Evolutionary conservation across 2,329 filamentous ascomycete species (phyloP), one percentile per base, ranked within the genome.

Genomic region (Fonsecaea monophora): DNA sequence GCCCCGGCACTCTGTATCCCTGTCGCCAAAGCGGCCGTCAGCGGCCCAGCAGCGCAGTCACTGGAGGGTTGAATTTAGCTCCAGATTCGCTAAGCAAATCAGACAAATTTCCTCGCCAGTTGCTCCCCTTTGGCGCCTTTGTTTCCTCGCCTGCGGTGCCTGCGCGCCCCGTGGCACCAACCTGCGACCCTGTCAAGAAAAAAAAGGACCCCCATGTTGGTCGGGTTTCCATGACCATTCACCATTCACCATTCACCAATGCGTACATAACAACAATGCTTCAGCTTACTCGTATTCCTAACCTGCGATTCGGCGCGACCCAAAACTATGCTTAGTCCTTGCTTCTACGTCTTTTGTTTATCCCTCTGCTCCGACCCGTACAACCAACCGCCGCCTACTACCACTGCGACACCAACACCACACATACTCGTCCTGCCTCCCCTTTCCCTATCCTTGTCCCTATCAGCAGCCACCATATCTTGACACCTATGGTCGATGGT

Each of bases 1-100:
- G 45, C 15, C 45, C 18, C 9, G 45, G 18, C 37, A 38, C 9
- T 38, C 9, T 40, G 37, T 34, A 25, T 60, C 57, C 57, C 37
- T 8, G 38, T 34, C 40, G 57, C 40, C 21, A 45, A 42, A 32
- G 37, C 40, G 25, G 18, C 30, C 25, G 40, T 34, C 40, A 50
- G 57, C 40, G 38, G 57, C 30, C 53, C 53, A 34, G 34, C 13
- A 13, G 8, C 6, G 13, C 30, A 4, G 53, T 55, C 7, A 55
- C 12, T 55, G 53, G 53, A 55, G 53, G 53, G 30, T 35, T 55
- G 34, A 21, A 45, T 60, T 60, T 60, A 50, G 57, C 57, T 45
- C 40, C 37, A 40, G 13, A 34, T 60, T 50, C 42, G 42, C 57
- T 62, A 62, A 62, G 50, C 60, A 62, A 62, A 62, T 62, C 50